Conservation (phyloP, 2,329 filamentous ascomycete genomes). For the Tympanopsis confertula region DNA sequence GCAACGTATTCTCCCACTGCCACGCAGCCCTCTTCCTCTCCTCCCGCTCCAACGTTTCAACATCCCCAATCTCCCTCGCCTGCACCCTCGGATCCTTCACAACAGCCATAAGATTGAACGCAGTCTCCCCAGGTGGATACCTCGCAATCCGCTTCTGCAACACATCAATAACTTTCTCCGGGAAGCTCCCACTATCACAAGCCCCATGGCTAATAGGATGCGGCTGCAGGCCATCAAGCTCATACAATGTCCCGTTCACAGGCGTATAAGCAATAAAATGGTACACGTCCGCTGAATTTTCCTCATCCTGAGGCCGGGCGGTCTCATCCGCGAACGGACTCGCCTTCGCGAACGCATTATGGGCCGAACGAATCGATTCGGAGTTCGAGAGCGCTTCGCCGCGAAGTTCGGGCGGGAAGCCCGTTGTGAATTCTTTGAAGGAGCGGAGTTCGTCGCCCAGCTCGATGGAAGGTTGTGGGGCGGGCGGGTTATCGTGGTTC, state of each 20-base stretch:
- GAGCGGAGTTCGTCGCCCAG: conserved; percentile 48
- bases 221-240: conserved; percentile 1
- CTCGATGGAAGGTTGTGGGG: conserved; percentile 28
- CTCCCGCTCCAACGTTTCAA: not conserved
- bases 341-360: conserved; percentile 63
- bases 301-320: not conserved
- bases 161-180: conserved; percentile 1
- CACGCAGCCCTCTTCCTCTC: not conserved
- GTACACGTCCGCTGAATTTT: not conserved
- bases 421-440: conserved; percentile 63
- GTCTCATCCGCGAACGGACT: conserved; percentile 26
- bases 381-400: conserved; percentile 64
- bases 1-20: not conserved
- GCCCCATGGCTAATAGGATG: conserved; percentile 1
- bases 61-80: conserved; percentile 1
- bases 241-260: not conserved
- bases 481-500: conserved; percentile 37
- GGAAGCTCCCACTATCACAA: not conserved
- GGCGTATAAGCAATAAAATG: conserved; percentile 1
- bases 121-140: not conserved
- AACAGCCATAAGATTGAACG: conserved; percentile 1
- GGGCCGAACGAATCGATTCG: conserved; percentile 43
- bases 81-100: not conserved
- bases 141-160: conserved; percentile 1
- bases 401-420: conserved; percentile 54